A percentile compares a stretch with the other conserved stretches of the same genome.
These are phyloP conservation scores for Adansonia gregorii DNA, from an alignment of 441 rosid species.

Conservation along the genomic window DNA sequence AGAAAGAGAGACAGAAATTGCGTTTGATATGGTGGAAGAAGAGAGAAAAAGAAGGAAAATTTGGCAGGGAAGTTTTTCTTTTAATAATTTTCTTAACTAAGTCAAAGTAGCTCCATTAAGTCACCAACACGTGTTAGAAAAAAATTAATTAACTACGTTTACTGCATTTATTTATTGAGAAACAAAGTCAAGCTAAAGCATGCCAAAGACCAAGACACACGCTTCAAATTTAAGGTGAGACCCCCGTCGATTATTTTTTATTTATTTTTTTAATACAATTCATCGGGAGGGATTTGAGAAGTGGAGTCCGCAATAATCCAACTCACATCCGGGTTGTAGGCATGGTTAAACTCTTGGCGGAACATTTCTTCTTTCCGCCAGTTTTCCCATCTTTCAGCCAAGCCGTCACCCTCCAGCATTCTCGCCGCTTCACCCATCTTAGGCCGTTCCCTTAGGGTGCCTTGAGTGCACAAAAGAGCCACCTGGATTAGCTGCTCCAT, in stretches of 20 bases:
- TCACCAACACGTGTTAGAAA: neutral
- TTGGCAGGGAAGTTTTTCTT: neutral
- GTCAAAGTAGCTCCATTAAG: neutral
- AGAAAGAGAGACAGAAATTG: neutral
- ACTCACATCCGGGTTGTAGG: constrained; percentile 36
- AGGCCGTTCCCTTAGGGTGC: constrained; percentile 64
- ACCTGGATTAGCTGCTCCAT: constrained; percentile 72
- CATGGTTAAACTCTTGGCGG: constrained; percentile 43
- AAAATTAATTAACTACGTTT: neutral
- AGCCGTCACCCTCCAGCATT: constrained; percentile 79
- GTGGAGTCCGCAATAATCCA: constrained; percentile 56
- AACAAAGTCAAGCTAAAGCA: too few species aligned
- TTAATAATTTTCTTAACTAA: neutral
- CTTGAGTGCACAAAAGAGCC: constrained; percentile 72
- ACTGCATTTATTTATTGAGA: too few species aligned
- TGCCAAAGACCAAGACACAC: too few species aligned
- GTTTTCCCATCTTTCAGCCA: constrained; percentile 75
- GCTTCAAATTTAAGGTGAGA: too few species aligned
- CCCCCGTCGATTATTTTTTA: too few species aligned
- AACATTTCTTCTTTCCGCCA: constrained; percentile 64
- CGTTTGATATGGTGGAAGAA: neutral
- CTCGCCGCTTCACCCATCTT: constrained; percentile 79
- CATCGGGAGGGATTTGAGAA: constrained; percentile 54
- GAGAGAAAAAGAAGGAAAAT: neutral
- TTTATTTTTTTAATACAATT: constrained; percentile 9